phyloP scores from a whole-genome alignment of 176 grass and related monocot species.

The Hsuehochloa calcarea region DNA sequence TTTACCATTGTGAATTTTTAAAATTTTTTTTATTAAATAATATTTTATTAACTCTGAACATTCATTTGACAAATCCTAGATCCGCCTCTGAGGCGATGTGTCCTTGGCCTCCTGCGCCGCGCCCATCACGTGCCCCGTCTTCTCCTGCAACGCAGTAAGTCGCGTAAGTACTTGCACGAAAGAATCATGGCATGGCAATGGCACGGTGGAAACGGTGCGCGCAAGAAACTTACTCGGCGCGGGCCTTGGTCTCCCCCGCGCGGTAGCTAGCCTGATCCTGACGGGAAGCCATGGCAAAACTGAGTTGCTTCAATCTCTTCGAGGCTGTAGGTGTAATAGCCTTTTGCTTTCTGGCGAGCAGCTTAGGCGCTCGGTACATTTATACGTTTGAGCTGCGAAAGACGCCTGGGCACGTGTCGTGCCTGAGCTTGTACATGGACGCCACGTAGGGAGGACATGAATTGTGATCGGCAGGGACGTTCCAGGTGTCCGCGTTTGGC shows the following conservation, averaged over 20 bases:
- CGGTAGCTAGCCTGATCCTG: slow-evolving; percentile 44
- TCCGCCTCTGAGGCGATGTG: no score
- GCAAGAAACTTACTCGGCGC: slow-evolving; percentile 35
- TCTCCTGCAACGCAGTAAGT: slow-evolving; percentile 26
- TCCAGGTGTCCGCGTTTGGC: slow-evolving; percentile 22
- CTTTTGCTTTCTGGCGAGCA: not conserved
- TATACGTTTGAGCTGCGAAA: not conserved
- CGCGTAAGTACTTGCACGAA: not conserved
- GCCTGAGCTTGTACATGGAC: not conserved
- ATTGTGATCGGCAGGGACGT: not conserved
- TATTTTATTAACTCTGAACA: no score
- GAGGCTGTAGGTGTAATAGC: not conserved
- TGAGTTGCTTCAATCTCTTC: no score
- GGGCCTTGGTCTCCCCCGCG: slow-evolving; percentile 66
- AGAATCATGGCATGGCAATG: not conserved
- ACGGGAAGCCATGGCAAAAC: slow-evolving; percentile 52
- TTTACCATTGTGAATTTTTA: no score
- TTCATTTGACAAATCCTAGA: no score
- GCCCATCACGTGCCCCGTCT: slow-evolving; percentile 29
- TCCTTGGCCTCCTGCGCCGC: slow-evolving; percentile 30
- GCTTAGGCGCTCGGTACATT: not conserved
- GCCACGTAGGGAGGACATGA: slow-evolving; percentile 49
- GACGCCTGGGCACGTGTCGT: slow-evolving; percentile 20
- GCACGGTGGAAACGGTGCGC: no score
- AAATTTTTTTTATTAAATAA: no score